Base-by-base conservation (phyloP, 176 grass and related monocot species). In the Triticum dicoccoides region DNA sequence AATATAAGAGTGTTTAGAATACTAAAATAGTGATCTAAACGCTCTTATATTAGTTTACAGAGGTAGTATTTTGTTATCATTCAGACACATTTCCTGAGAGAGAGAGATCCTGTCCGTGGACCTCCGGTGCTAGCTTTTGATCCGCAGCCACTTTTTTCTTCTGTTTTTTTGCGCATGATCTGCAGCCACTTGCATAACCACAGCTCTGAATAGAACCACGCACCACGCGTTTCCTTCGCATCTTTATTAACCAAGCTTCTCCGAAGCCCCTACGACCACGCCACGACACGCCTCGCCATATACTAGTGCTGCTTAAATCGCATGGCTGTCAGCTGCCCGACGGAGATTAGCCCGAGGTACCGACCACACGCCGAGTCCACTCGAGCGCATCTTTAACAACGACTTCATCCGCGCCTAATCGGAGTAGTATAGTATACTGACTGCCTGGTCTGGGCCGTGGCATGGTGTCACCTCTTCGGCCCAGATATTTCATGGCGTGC, bases 301-400 rank as follows among this genome's bases (percentile, higher is more conserved):
- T 44, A 44, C 41, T 44, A 11, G 1, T 41, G 8, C 41, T 11
- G 41, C 45, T 47, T 49, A 18, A 2, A 18, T 56, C 38, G 2
- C 44, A 29, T 42, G 76, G 69, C 20, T 33, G 47, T 13, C 25
- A 8, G 5, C 6, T 3, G 17, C 34, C 6, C 39, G 58, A 35
- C 23, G 20, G 52, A 34, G 66, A 87, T 87, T 65, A 65, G 85
- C 56, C 52, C 29, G 42, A 49, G 56, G 18, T 87, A 51, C 61
- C 8, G 58, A 74, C 78, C 77, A 52, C 77, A 81, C 47, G 39
- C 14, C 24, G 9, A 76, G 11, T 21, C 82, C 38, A 64, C 38
- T 62, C 2, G 27, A 11, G 7, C 6, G 4, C 54, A 59, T 59
- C 54, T 15, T 52, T 34, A 65, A 64, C 18, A 25, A 65, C 11